A percentile compares a stretch with the other conserved stretches of the same genome.
These are phyloP conservation scores for Emmonsiellopsis sp. DNA, from an alignment of 2,329 filamentous ascomycete species.

Conservation along the genomic window DNA sequence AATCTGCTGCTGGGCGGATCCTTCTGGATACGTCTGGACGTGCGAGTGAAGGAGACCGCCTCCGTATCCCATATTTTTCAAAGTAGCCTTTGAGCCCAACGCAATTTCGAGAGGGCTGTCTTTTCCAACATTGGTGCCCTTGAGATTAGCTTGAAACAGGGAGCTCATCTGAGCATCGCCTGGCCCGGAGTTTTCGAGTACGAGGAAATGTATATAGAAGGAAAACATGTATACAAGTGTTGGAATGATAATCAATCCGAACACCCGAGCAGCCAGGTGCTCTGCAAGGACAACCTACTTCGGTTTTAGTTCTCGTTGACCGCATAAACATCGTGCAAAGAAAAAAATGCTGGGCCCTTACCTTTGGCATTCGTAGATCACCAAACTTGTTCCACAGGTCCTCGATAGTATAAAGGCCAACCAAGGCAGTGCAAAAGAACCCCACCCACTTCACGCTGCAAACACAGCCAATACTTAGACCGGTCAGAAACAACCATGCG, in stretches of 20 bases:
- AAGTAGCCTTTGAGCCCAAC: slow-evolving; percentile 74
- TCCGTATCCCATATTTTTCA: slow-evolving; percentile 99
- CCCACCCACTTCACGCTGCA: slow-evolving; percentile 98
- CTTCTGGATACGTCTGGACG: slow-evolving; percentile 90
- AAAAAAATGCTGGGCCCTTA: slow-evolving; percentile 24
- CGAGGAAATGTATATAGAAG: slow-evolving; percentile 88
- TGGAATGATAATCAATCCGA: slow-evolving; percentile 82
- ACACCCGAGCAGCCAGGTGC: slow-evolving; percentile 69
- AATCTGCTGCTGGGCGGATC: slow-evolving; percentile 87
- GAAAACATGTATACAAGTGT: slow-evolving; percentile 90
- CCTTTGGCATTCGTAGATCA: slow-evolving; percentile 79
- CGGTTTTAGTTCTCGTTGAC: slow-evolving; percentile 12
- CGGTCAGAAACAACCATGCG: slow-evolving; percentile 85
- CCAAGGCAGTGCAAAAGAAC: slow-evolving; percentile 87
- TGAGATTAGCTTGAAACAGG: slow-evolving; percentile 93
- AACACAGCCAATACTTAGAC: slow-evolving; percentile 92
- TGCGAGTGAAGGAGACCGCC: slow-evolving; percentile 94
- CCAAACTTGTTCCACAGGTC: slow-evolving; percentile 98
- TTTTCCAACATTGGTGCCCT: slow-evolving; percentile 85
- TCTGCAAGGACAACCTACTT: slow-evolving; percentile 56
- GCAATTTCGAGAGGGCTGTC: slow-evolving; percentile 91
- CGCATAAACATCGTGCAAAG: slow-evolving; percentile 6
- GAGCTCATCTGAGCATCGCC: slow-evolving; percentile 99
- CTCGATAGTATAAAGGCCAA: slow-evolving; percentile 90
- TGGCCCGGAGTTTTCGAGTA: slow-evolving; percentile 86